A percentile compares a stretch with the other conserved stretches of the same genome.
These are phyloP conservation scores for Saccharum hybrid DNA, from an alignment of 202 grass and related monocot genomes.

Conservation along the genomic window DNA sequence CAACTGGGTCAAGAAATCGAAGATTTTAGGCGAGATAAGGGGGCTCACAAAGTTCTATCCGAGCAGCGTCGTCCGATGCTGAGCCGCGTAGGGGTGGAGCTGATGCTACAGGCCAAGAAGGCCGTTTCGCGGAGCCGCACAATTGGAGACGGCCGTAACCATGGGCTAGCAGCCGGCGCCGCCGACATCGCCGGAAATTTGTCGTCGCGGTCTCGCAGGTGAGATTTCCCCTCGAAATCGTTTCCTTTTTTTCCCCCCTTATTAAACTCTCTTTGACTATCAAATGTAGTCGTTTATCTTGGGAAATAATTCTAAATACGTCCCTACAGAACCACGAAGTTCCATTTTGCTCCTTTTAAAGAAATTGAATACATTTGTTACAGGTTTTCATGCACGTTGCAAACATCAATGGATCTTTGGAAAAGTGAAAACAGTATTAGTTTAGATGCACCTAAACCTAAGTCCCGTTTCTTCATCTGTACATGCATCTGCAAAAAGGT, in stretches of 20 bases:
- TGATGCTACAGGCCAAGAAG: conserved; percentile 8
- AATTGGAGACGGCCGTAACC: conserved; percentile 9
- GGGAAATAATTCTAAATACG: not conserved
- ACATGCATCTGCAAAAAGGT: too few relatives aligned
- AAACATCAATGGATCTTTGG: too few relatives aligned
- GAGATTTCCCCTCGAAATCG: not conserved
- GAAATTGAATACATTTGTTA: too few relatives aligned
- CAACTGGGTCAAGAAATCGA: conserved; percentile 9
- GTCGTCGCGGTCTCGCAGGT: not conserved
- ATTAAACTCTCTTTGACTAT: not conserved
- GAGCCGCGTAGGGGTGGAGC: conserved; percentile 15
- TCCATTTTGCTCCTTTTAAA: not conserved
- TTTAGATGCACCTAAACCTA: too few relatives aligned
- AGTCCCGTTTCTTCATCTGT: too few relatives aligned
- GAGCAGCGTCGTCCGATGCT: conserved; percentile 31
- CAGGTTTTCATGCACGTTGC: too few relatives aligned
- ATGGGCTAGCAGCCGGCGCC: conserved; percentile 18
- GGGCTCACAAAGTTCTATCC: conserved; percentile 48
- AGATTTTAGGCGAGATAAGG: conserved; percentile 12
- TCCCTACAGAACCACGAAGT: not conserved
- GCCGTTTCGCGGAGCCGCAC: not conserved
- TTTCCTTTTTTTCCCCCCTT: too few relatives aligned
- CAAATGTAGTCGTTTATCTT: not conserved
- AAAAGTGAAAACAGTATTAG: too few relatives aligned
- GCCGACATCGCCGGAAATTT: conserved; percentile 44